A percentile compares a stretch with the other conserved stretches of the same genome.
phyloP scores from a whole-genome alignment of 1,284 basidiomycete species.

The Tylopilus sp. region DNA sequence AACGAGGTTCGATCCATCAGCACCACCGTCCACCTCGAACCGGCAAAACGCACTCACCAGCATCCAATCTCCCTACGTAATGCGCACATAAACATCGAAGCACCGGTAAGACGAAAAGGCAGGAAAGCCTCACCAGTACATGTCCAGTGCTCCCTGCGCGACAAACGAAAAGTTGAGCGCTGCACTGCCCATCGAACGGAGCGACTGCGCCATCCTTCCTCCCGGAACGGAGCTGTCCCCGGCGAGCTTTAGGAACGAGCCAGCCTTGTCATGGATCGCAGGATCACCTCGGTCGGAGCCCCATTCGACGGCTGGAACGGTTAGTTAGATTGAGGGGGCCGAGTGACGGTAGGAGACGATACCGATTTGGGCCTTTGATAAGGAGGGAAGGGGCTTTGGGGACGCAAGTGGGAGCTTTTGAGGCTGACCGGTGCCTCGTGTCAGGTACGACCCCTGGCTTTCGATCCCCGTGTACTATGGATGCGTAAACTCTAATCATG shows the following conservation, averaged over 20 bases:
- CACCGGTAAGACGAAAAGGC: background rate
- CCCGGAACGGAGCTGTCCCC: slow-evolving; percentile 67
- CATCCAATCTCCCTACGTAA: slow-evolving; percentile 80
- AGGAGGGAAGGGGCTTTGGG: slow-evolving; percentile 65
- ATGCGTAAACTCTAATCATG: background rate
- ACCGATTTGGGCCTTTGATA: slow-evolving; percentile 80
- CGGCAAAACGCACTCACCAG: slow-evolving; percentile 43
- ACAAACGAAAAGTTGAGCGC: slow-evolving; percentile 82
- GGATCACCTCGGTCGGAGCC: slow-evolving; percentile 72
- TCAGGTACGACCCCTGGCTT: slow-evolving; percentile 78
- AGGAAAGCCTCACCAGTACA: slow-evolving; percentile 64
- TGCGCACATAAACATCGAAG: background rate
- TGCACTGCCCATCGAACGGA: slow-evolving; percentile 80
- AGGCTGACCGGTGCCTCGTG: slow-evolving; percentile 46
- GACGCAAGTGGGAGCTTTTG: slow-evolving; percentile 67
- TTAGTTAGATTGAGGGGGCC: background rate
- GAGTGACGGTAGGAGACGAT: background rate
- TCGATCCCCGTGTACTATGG: slow-evolving; percentile 72
- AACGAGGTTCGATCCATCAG: slow-evolving; percentile 4
- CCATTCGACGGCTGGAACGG: slow-evolving; percentile 77
- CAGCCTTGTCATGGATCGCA: slow-evolving; percentile 62
- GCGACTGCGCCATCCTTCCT: slow-evolving; percentile 84
- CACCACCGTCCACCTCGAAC: background rate
- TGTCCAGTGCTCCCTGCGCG: slow-evolving; percentile 77
- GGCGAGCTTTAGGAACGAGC: slow-evolving; percentile 71